Evolutionary conservation across 129 eudicot genomes (phyloP).

Genomic region (Deinandra increscens): DNA sequence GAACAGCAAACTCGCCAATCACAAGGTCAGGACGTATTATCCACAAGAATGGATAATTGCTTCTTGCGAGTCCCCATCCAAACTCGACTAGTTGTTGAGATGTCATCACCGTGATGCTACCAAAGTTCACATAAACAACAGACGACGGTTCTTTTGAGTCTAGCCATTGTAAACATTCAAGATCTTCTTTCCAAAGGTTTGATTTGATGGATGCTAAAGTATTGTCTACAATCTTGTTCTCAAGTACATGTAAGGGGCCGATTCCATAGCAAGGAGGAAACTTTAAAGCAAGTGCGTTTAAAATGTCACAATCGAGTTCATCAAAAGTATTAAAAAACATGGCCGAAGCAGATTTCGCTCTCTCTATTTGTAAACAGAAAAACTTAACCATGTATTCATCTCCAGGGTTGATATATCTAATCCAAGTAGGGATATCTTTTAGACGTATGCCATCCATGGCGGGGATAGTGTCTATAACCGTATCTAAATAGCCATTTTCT

Average conservation of each 20-base stretch:
- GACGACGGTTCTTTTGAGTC: conserved; percentile 30
- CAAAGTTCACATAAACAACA: conserved; percentile 37
- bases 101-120: conserved; percentile 38
- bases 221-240: conserved; percentile 28
- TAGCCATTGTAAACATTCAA: conserved; percentile 49
- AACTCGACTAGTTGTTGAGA: conserved; percentile 35
- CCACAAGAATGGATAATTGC: conserved; percentile 32
- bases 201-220: conserved; percentile 34
- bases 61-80: conserved; percentile 38
- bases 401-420: conserved; percentile 44
- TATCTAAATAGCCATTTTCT: no score
- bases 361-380: conserved; percentile 16
- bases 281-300: conserved; percentile 27
- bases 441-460: no score
- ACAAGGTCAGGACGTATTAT: conserved; percentile 29
- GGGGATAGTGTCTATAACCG: no score
- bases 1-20: conserved; percentile 19
- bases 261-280: conserved; percentile 36
- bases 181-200: conserved; percentile 62
- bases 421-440: conserved; percentile 53
- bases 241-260: conserved; percentile 46
- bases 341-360: conserved; percentile 32
- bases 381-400: conserved; percentile 40
- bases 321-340: conserved; percentile 55
- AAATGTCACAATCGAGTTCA: conserved; percentile 40